phyloP scores from a whole-genome alignment of 2,329 filamentous ascomycete genomes.

The Ophiosphaerella korrae region DNA sequence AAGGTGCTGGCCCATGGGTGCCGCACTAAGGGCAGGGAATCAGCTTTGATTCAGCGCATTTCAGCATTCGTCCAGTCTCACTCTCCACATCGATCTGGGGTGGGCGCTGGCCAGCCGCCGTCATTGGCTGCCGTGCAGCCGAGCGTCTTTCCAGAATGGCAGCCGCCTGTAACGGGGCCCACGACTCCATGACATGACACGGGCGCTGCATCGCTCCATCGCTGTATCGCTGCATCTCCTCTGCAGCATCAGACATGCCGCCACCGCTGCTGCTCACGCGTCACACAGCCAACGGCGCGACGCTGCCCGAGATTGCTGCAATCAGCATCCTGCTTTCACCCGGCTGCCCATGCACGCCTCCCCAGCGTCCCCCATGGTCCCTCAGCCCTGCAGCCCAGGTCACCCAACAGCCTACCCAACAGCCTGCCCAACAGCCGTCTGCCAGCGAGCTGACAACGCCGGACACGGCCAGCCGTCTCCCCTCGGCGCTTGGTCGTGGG shows the following conservation, averaged over 20 bases:
- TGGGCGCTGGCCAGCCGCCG: conserved; percentile 18
- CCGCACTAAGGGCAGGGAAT: neutral
- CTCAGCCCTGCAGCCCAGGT: too few species aligned
- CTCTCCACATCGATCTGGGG: conserved; percentile 40
- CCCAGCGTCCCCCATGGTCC: neutral
- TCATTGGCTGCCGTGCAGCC: conserved; percentile 30
- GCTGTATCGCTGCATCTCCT: too few species aligned
- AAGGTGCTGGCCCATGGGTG: conserved; percentile 37
- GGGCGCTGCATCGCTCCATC: conserved; percentile 16
- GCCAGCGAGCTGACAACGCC: conserved; percentile 18
- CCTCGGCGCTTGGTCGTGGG: conserved; percentile 27
- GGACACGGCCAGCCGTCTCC: conserved; percentile 22
- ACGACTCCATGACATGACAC: conserved; percentile 24
- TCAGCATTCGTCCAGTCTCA: too few species aligned
- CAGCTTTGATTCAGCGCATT: too few species aligned
- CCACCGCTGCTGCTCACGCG: conserved; percentile 18
- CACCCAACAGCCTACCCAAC: conserved; percentile 30
- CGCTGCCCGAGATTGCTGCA: conserved; percentile 41
- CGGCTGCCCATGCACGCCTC: conserved; percentile 12
- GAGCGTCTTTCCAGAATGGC: conserved; percentile 43
- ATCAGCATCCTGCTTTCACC: conserved; percentile 29
- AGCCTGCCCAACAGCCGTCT: conserved; percentile 4
- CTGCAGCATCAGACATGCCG: conserved; percentile 30
- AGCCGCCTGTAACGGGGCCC: conserved; percentile 24
- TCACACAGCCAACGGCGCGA: conserved; percentile 39